Conservation (phyloP, 768 basidiomycete genomes). For the Boletus tomentosulus region DNA sequence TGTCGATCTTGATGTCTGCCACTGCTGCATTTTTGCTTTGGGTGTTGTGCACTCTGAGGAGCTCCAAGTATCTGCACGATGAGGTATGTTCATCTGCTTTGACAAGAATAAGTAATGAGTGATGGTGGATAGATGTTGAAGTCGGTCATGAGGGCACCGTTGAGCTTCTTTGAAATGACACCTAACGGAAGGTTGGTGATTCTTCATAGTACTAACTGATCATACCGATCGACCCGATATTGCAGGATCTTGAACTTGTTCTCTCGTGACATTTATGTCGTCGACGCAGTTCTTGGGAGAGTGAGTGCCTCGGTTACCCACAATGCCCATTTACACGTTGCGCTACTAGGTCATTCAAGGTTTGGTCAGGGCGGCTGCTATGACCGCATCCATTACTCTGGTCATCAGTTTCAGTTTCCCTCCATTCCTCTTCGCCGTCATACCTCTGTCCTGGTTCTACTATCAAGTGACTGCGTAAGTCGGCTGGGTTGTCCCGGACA, state of each 20-base stretch:
- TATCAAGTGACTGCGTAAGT: constrained; percentile 71
- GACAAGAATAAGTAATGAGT: background rate
- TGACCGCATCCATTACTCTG: constrained; percentile 53
- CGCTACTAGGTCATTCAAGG: constrained; percentile 57
- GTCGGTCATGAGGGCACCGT: constrained; percentile 75
- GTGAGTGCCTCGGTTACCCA: constrained; percentile 35
- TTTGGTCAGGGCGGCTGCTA: constrained; percentile 60
- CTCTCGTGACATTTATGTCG: constrained; percentile 81
- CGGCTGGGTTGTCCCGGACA: background rate
- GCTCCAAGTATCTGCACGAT: constrained; percentile 75
- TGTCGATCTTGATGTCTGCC: constrained; percentile 50
- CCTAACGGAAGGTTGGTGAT: constrained; percentile 69
- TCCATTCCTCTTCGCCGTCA: constrained; percentile 69
- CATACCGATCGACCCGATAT: background rate
- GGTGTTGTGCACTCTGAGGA: constrained; percentile 72
- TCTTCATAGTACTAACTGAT: background rate
- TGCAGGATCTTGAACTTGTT: constrained; percentile 83
- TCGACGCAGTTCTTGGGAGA: constrained; percentile 78
- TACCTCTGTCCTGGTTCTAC: constrained; percentile 81
- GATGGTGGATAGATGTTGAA: constrained; percentile 56
- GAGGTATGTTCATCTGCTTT: constrained; percentile 39
- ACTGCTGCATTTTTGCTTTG: constrained; percentile 63
- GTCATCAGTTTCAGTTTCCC: constrained; percentile 85
- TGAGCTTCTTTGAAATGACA: constrained; percentile 88
- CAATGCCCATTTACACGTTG: background rate